Percentiles rank a stretch among this genome's conserved stretches.
Evolutionary conservation across 306 rosid genomes (phyloP).

Genomic region (Cicer chorassanicum): DNA sequence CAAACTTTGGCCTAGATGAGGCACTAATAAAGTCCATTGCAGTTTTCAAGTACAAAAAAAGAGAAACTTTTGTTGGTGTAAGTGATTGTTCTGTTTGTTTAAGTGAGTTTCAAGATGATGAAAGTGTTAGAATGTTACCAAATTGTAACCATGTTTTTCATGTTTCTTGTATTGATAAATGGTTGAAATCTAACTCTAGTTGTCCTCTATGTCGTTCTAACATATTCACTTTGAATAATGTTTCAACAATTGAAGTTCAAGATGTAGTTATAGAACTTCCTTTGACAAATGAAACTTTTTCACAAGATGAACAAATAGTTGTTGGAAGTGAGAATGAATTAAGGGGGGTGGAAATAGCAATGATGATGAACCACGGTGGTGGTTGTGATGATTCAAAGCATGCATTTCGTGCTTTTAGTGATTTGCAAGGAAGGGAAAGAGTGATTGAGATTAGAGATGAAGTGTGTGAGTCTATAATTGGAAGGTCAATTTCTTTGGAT

Average conservation of each 20-base stretch:
- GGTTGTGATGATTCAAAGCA: conserved; percentile 33
- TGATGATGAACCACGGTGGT: not conserved
- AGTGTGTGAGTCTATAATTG: conserved; percentile 41
- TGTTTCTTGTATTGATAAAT: conserved; percentile 75
- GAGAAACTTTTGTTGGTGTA: conserved; percentile 54
- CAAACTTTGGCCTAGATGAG: conserved; percentile 70
- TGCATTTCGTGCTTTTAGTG: conserved; percentile 62
- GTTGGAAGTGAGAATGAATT: conserved; percentile 42
- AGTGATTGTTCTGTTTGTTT: conserved; percentile 85
- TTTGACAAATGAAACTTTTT: conserved; percentile 12
- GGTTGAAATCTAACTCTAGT: conserved; percentile 79
- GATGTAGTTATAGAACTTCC: conserved; percentile 32
- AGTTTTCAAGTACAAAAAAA: conserved; percentile 65
- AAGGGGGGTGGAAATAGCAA: conserved; percentile 32
- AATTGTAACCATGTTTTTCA: conserved; percentile 87
- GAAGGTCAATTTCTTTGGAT: conserved; percentile 77
- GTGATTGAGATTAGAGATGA: conserved; percentile 70
- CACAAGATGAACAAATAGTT: conserved; percentile 37
- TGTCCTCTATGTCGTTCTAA: conserved; percentile 83
- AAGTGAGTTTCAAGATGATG: conserved; percentile 75
- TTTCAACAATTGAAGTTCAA: conserved; percentile 16
- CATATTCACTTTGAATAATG: conserved; percentile 44
- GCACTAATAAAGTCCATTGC: conserved; percentile 65
- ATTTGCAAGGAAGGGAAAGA: conserved; percentile 43
- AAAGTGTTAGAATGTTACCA: conserved; percentile 70